Base-by-base conservation (phyloP, 768 basidiomycete genomes). In the Boletus bicolor region DNA sequence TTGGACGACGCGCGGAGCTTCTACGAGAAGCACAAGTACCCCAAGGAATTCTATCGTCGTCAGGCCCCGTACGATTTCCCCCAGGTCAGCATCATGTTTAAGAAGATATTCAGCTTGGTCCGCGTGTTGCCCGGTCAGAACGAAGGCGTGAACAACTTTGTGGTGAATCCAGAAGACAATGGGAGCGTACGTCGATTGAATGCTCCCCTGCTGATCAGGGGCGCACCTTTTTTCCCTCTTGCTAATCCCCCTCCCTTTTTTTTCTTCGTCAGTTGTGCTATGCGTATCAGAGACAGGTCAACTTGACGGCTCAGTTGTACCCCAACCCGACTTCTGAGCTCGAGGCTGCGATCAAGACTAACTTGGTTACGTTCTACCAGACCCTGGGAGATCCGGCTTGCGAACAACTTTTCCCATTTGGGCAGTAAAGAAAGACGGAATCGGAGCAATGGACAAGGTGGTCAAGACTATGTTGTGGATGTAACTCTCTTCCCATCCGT, bases 321-420 rank as follows among this genome's bases (percentile, higher is more conserved):
- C 64, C 65, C 4, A 26, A 66, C 8, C 66, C 66, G 30, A 58
- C 53, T 2, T 9, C 56, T 3, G 61, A 66, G 9, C 66, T 67
- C 21, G 44, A 53, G 42, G 5, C 55, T 0, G 64, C 64, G 41
- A 67, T 68, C 66, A 68, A 56, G 49, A 55, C 48, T 24, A 69
- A 61, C 26, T 26, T 67, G 45, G 28, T 39, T 38, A 64, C 59
- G 17, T 55, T 67, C 9, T 58, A 59, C 44, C 7, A 60, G 41
- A 39, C 45, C 12, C 28, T 66, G 35, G 10, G 14, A 15, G 41
- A 63, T 3, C 32, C 59, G 10, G 39, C 7, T 7, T 66, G 66
- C 38, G 6, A 53, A 19, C 60, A 60, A 21, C 19, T 60, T 24
- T 65, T 58, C 36, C 66, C 61, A 2, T 63, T n/a, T 4, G 56